phyloP scores from a whole-genome alignment of 352 stramenopile genomes.

The Globisporangium heterothallicum region DNA sequence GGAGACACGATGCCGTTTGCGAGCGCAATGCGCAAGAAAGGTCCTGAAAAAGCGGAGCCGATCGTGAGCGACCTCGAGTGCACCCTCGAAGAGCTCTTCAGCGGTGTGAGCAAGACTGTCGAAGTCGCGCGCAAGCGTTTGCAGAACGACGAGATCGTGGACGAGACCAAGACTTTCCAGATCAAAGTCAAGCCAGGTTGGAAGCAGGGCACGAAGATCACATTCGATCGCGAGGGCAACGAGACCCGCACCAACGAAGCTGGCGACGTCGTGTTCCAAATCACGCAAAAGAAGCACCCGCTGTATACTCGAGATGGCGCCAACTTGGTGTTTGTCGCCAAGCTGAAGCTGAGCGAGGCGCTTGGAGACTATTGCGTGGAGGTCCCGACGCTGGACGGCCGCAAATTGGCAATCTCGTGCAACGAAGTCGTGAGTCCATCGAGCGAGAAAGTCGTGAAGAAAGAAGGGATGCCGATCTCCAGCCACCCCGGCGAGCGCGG shows the following conservation, averaged over 20 bases:
- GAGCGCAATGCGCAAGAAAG: conserved; percentile 71
- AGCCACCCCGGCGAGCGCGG: conserved; percentile 59
- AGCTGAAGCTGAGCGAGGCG: conserved; percentile 94
- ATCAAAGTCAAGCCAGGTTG: conserved; percentile 91
- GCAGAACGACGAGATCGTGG: conserved; percentile 65
- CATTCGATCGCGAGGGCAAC: conserved; percentile 91
- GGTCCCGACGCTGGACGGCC: conserved; percentile 94
- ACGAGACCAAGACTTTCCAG: conserved; percentile 81
- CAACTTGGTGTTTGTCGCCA: conserved; percentile 90
- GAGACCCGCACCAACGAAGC: conserved; percentile 90
- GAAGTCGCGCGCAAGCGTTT: conserved; percentile 78
- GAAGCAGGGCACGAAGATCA: conserved; percentile 94
- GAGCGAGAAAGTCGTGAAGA: conserved; percentile 88
- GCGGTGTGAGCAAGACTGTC: conserved; percentile 83
- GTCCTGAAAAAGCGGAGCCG: conserved; percentile 59
- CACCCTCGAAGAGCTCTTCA: conserved; percentile 91
- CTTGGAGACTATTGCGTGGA: conserved; percentile 92
- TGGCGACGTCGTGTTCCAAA: conserved; percentile 92
- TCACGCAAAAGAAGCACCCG: conserved; percentile 80
- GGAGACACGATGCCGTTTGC: conserved; percentile 81
- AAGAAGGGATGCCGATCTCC: conserved; percentile 94
- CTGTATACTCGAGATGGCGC: conserved; percentile 89
- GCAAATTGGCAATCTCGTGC: conserved; percentile 90
- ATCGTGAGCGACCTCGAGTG: conserved; percentile 74
- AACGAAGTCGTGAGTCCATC: conserved; percentile 90